phyloP scores from a whole-genome alignment of 108 stramenopile species.

The Nitzschia palea region DNA sequence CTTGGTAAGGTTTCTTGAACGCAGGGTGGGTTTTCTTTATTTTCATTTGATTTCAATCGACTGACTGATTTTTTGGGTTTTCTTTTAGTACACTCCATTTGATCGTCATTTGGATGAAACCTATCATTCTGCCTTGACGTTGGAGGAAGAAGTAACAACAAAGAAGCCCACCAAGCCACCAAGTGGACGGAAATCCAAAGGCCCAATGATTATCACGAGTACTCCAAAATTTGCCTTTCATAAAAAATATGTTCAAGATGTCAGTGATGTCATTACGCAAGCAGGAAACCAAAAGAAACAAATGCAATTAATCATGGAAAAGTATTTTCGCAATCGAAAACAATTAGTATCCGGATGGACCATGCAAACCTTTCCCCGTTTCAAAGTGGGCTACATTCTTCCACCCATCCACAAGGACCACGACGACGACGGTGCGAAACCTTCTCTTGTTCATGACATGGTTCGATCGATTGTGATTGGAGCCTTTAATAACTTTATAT shows the following conservation, averaged over 20 bases:
- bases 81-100: slow-evolving; percentile 34
- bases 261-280: slow-evolving; percentile 15
- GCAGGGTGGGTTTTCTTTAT: not conserved
- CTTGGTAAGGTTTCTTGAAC: slow-evolving; percentile 21
- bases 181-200: not conserved
- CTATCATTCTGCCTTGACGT: slow-evolving; percentile 16
- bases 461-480: not conserved
- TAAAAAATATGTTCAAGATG: slow-evolving; percentile 41
- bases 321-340: not conserved
- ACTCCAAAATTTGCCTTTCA: slow-evolving; percentile 38
- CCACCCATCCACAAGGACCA: not conserved
- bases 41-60: not conserved
- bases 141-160: not conserved
- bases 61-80: not conserved
- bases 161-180: not conserved
- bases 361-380: not conserved
- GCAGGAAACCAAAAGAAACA: slow-evolving; percentile 5
- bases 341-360: not conserved
- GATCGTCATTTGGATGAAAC: slow-evolving; percentile 42
- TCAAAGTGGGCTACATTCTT: slow-evolving; percentile 6
- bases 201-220: not conserved
- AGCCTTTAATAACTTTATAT: not conserved
- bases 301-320: slow-evolving; percentile 15
- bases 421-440: not conserved
- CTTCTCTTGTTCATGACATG: not conserved